Conservation (phyloP, 1,284 basidiomycete species). For the Ceratobasidium sp. region DNA sequence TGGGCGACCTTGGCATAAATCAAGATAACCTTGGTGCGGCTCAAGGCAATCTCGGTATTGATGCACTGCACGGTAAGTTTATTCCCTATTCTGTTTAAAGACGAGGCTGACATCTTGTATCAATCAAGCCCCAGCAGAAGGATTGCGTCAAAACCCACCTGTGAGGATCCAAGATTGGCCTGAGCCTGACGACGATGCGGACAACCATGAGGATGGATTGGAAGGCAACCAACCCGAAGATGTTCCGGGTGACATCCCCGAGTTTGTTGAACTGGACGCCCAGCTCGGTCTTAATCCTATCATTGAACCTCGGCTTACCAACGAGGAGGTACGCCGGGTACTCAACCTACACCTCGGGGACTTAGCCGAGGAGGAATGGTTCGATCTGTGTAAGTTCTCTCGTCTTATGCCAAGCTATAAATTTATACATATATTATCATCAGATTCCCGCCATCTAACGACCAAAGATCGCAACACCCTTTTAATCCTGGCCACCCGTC, state of each 20-base stretch:
- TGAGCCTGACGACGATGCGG: neutral
- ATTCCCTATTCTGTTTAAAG: neutral
- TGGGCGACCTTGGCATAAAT: neutral
- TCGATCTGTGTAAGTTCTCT: neutral
- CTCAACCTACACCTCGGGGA: conserved; percentile 2
- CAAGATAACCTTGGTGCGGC: neutral
- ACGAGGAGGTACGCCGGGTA: neutral
- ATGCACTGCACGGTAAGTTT: neutral
- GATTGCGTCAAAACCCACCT: conserved; percentile 13
- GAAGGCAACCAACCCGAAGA: neutral
- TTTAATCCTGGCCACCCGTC: conserved; percentile 12
- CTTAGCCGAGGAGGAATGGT: neutral
- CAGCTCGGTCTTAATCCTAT: neutral
- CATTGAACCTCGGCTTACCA: neutral
- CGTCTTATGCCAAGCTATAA: neutral
- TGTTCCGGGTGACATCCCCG: neutral
- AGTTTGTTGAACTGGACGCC: neutral
- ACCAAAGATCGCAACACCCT: neutral
- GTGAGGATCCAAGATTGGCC: conserved; percentile 19
- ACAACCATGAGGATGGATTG: neutral
- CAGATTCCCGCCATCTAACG: neutral
- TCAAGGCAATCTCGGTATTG: neutral
- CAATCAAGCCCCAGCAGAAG: neutral
- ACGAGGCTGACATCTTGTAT: neutral
- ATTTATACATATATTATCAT: neutral